Base-by-base conservation (phyloP, 2,329 filamentous ascomycete genomes). In the Botrytis deweyae region DNA sequence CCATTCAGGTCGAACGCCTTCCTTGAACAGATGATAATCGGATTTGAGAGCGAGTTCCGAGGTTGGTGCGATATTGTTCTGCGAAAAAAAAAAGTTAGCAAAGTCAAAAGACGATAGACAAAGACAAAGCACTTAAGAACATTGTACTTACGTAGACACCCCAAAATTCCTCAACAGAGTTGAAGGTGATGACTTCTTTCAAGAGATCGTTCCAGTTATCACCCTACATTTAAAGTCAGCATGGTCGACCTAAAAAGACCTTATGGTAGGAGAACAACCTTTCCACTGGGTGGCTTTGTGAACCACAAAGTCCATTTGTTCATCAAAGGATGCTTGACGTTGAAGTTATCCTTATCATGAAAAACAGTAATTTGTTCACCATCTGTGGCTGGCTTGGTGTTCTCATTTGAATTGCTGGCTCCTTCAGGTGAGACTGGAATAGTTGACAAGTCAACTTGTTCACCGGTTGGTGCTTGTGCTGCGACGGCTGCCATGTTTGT, bases 281-380 rank as follows among this genome's bases (percentile, higher is more conserved):
- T 98, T 86, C 94, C 95, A 83, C 91, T 97, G 62, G 95, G 93
- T 72, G 96, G 95, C 89, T 98, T 98, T 81, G 95, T 98, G 87
- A 98, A 99, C 97, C 97, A 99, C 73, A 99, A 88, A 74, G 96
- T 98, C 96, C 96, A 99, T 83, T 93, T 92, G 87, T 98, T 93
- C 89, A 97, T 95, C 75, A 99, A 89, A 78, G 95, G 95, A 84
- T 99, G 96, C 89, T 98, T 99, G 84, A 99, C 96, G 81, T 97
- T 99, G 89, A 99, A 99, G 88, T 99, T 98, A 78, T 98, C 93
- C 80, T 96, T 92, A 85, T 98, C 94, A 83, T 99, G 95, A 87
- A 99, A 99, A 79, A 99, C 95, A 65, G 96, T 99, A 80, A 97
- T 88, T 70, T 92, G 87, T 82, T 95, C 91, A 77, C 84, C 84